These are phyloP conservation scores for Erigeron canadensis DNA, from an alignment of 129 eudicot species.

Conservation along the genomic window DNA sequence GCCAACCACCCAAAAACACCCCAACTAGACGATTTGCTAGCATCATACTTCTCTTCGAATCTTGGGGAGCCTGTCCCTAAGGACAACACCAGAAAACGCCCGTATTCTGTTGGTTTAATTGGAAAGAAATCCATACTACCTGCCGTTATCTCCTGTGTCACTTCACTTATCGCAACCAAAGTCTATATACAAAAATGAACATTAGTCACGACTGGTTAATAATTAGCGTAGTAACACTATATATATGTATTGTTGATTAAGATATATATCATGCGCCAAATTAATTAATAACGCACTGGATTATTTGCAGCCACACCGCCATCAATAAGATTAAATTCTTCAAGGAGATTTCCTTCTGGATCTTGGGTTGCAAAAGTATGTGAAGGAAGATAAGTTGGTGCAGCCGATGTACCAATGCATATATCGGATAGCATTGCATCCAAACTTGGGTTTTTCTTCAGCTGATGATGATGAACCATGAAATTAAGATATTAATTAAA, in stretches of 20 bases:
- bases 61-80: conserved; percentile 55
- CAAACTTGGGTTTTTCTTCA: conserved; percentile 40
- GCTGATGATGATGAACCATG: too few relatives aligned
- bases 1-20: conserved; percentile 57
- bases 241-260: too few relatives aligned
- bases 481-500: too few relatives aligned
- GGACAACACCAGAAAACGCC: conserved; percentile 50
- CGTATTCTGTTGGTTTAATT: conserved; percentile 49
- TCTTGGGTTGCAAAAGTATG: conserved; percentile 40
- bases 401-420: conserved; percentile 69
- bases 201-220: not conserved
- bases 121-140: conserved; percentile 46
- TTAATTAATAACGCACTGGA: too few relatives aligned
- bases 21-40: conserved; percentile 45
- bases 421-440: conserved; percentile 54
- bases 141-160: conserved; percentile 42
- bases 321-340: conserved; percentile 62
- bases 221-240: too few relatives aligned
- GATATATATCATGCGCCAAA: too few relatives aligned
- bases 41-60: conserved; percentile 36
- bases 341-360: conserved; percentile 19
- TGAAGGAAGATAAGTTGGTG: conserved; percentile 64
- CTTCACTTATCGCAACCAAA: conserved; percentile 57
- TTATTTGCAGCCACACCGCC: conserved; percentile 79
- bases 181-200: conserved; percentile 33